Percentiles rank a stretch among this genome's conserved stretches.
These are phyloP conservation scores for Hypoxylon trugodes DNA, from an alignment of 495 filamentous ascomycete genomes.

Conservation along the genomic window DNA sequence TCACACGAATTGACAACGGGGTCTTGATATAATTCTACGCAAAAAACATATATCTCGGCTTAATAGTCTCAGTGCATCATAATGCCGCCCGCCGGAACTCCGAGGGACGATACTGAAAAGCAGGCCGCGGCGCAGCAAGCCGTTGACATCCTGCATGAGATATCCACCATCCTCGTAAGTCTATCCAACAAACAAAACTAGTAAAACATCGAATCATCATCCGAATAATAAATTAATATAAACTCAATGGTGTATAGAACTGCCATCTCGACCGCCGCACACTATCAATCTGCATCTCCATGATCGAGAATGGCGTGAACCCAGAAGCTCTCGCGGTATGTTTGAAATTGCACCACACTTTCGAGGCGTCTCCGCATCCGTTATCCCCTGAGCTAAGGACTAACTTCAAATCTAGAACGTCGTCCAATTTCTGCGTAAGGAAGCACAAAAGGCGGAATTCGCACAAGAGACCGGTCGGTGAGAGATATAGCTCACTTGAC, in stretches of 20 bases:
- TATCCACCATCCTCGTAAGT: conserved; percentile 82
- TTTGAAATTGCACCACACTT: conserved; percentile 12
- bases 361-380: neutral
- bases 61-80: neutral
- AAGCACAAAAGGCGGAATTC: conserved; percentile 57
- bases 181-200: neutral
- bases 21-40: neutral
- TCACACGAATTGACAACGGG: neutral
- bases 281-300: conserved; percentile 90
- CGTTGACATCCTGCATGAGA: conserved; percentile 94
- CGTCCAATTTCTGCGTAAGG: conserved; percentile 75
- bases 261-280: conserved; percentile 89
- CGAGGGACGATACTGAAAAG: conserved; percentile 68
- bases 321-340: conserved; percentile 93
- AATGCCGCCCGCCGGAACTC: conserved; percentile 38
- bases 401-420: conserved; percentile 62
- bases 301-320: conserved; percentile 96
- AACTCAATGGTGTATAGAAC: conserved; percentile 66
- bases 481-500: neutral
- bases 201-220: neutral
- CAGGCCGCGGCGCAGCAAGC: conserved; percentile 93
- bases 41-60: neutral
- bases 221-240: neutral
- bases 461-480: conserved; percentile 41
- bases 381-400: conserved; percentile 2